phyloP scores from a whole-genome alignment of 208 protist species.

The Trypanosoma conorhini region DNA sequence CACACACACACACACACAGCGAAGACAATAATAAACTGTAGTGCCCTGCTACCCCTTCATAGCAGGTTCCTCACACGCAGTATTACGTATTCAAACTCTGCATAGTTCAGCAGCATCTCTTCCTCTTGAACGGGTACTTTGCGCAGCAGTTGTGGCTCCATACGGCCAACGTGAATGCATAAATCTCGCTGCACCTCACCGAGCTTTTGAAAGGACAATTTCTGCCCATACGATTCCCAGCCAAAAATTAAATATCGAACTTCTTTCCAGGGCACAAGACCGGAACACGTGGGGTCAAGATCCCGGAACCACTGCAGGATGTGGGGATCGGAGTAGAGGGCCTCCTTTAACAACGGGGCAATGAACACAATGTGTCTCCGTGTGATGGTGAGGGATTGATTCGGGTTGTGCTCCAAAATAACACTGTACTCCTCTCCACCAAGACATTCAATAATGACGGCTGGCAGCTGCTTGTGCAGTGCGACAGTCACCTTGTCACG shows the following conservation, averaged over 20 bases:
- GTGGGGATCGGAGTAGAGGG: conserved; percentile 90
- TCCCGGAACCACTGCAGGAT: conserved; percentile 97
- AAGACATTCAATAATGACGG: conserved; percentile 51
- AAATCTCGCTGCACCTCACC: conserved; percentile 65
- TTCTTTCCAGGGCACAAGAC: conserved; percentile 66
- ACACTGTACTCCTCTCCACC: conserved; percentile 57
- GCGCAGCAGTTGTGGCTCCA: conserved; percentile 54
- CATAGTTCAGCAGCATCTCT: conserved; percentile 59
- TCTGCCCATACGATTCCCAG: conserved; percentile 50
- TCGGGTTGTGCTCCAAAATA: conserved; percentile 95
- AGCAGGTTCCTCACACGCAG: conserved; percentile 49
- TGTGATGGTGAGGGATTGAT: conserved; percentile 93
- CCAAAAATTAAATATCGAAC: conserved; percentile 58
- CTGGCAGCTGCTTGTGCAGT: conserved; percentile 46
- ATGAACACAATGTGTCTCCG: conserved; percentile 64
- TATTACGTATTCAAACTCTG: conserved; percentile 76
- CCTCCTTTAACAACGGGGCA: conserved; percentile 52
- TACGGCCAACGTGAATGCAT: conserved; percentile 43
- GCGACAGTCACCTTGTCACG: conserved; percentile 60
- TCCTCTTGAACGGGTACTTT: conserved; percentile 69
- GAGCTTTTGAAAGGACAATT: conserved; percentile 48
- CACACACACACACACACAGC: not conserved
- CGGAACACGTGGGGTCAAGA: conserved; percentile 93
- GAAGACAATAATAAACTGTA: conserved; percentile 1
- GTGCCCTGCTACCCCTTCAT: conserved; percentile 11